Evolutionary conservation across 2,329 filamentous ascomycete species (phyloP), one percentile per base, ranked within the genome.

Genomic region (Stagonosporopsis tanaceti): DNA sequence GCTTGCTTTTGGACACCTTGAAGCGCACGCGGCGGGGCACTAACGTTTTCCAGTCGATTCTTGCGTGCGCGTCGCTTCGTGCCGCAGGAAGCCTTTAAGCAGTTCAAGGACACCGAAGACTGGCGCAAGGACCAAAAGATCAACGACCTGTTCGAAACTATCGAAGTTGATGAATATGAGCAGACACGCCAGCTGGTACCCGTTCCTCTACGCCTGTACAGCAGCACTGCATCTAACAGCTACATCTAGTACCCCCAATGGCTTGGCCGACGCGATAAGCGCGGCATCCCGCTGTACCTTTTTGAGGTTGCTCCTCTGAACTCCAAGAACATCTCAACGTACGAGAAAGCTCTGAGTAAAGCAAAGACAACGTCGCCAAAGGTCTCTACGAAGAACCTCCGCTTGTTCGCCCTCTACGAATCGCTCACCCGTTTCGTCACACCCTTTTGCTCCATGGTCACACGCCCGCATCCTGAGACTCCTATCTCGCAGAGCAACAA

Each of bases 401-500:
- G 92, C 24, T 84, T 98, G 5, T 97, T 97, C 74, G 92, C 93
- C 1, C 83, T 97, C 15, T 98, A 98, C 80, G 94, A 98, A 80
- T 95, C 95, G 78, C 83, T 97, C 55, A 93, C 90, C 34, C 86
- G 90, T 66, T 97, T 97, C 77, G 88, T 89, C 63, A 88, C 96
- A 80, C 93, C 94, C 2, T 79, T 97, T 41, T 93, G 91, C 79
- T 91, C 92, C 37, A 85, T 90, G 68, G 84, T 96, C 60, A 85
- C 92, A 68, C 86, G 93, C 68, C 86, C 88, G 7, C 81, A 91
- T 73, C 84, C 89, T 4, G 86, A 89, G 62, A 93, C 91, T n/a
- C 94, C 94, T 6, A 92, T 97, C 67, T 94, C 93, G 37, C 89
- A 95, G 68, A 93, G 90, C 71, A 97, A 91, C 68, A 97, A 97